These are phyloP conservation scores for Houttuynia cordata DNA, from an alignment of 164 flowering plant genomes.

Conservation along the genomic window DNA sequence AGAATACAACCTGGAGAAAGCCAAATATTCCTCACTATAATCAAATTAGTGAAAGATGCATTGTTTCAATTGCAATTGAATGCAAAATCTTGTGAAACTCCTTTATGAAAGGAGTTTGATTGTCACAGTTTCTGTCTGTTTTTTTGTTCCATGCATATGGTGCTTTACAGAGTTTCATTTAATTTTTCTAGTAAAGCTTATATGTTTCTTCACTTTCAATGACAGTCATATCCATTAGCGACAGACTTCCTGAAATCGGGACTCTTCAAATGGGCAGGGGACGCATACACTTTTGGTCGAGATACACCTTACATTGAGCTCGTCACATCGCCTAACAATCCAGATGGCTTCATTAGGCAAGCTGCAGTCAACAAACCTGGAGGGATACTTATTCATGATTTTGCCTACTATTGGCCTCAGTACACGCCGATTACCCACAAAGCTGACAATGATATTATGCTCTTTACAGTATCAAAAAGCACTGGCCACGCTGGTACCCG, in stretches of 20 bases:
- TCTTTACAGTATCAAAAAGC: slow-evolving; percentile 80
- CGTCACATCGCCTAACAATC: slow-evolving; percentile 75
- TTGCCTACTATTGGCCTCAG: slow-evolving; percentile 92
- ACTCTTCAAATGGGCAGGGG: slow-evolving; percentile 74
- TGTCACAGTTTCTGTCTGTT: too few relatives aligned
- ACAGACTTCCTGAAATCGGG: slow-evolving; percentile 61
- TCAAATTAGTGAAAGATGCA: too few relatives aligned
- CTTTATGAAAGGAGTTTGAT: too few relatives aligned
- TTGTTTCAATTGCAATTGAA: too few relatives aligned
- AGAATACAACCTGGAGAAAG: too few relatives aligned
- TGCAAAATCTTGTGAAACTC: too few relatives aligned
- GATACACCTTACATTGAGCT: slow-evolving; percentile 65
- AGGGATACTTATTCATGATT: slow-evolving; percentile 53
- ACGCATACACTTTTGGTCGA: slow-evolving; percentile 32
- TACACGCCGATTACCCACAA: slow-evolving; percentile 54
- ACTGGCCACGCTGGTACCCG: slow-evolving; percentile 98
- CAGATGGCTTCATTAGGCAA: slow-evolving; percentile 55
- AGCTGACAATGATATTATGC: slow-evolving; percentile 68
- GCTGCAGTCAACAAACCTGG: slow-evolving; percentile 38
- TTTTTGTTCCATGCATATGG: too few relatives aligned
- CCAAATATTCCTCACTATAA: too few relatives aligned
- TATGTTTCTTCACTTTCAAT: not conserved
- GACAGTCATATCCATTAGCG: slow-evolving; percentile 67
- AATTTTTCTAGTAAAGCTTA: too few relatives aligned
- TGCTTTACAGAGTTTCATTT: too few relatives aligned